These are phyloP conservation scores for Ascomycota sp. DNA, from an alignment of 2,329 filamentous ascomycete species.

Conservation along the genomic window DNA sequence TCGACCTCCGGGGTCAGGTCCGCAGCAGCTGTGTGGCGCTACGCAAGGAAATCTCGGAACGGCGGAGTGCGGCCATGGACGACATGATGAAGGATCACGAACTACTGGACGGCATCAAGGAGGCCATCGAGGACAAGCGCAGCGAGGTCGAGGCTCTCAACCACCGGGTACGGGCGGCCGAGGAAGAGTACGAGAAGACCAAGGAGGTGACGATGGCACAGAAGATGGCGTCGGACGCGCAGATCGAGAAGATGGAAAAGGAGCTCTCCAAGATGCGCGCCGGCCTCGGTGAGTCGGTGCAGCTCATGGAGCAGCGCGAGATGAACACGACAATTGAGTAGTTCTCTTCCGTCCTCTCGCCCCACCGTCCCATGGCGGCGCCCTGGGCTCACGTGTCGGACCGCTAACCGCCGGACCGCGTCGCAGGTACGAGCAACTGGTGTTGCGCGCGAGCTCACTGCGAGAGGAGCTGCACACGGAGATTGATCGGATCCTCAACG, in stretches of 20 bases:
- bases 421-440: conserved; percentile 73
- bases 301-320: conserved; percentile 82
- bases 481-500: conserved; percentile 87
- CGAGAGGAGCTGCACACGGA: conserved; percentile 97
- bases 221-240: conserved; percentile 72
- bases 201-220: conserved; percentile 73
- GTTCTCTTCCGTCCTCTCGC: too few relatives aligned
- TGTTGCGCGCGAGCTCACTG: conserved; percentile 60
- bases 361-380: not conserved
- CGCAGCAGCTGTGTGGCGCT: conserved; percentile 61
- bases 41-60: conserved; percentile 80
- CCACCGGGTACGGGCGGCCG: conserved; percentile 69
- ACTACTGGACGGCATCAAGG: conserved; percentile 80
- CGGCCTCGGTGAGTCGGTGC: conserved; percentile 65
- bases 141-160: conserved; percentile 82
- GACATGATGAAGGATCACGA: conserved; percentile 90
- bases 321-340: conserved; percentile 95
- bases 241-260: conserved; percentile 98
- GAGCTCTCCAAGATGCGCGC: conserved; percentile 86
- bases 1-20: conserved; percentile 68
- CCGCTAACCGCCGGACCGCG: not conserved
- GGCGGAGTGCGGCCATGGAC: conserved; percentile 63
- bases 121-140: conserved; percentile 89
- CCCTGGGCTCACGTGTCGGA: not conserved
- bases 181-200: conserved; percentile 85